Evolutionary conservation across 2,329 filamentous ascomycete species (phyloP).

Genomic region (Trichoderma endophyticum): DNA sequence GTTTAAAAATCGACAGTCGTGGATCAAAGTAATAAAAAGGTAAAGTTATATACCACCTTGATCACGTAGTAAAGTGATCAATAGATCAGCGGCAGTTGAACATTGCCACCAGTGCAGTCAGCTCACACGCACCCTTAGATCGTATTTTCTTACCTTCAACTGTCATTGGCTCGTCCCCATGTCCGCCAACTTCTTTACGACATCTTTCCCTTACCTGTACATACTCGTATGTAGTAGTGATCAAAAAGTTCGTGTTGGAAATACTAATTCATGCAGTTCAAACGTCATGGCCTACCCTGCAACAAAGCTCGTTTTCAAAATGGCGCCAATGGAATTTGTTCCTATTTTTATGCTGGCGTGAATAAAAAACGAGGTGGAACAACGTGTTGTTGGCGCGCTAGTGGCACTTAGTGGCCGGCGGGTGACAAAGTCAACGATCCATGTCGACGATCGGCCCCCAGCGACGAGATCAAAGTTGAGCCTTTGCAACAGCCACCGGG

Average conservation of each 20-base stretch:
- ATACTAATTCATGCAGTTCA: neutral
- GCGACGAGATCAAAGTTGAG: neutral
- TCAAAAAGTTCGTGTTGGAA: neutral
- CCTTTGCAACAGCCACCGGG: neutral
- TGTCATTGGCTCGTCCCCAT: neutral
- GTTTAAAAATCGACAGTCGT: neutral
- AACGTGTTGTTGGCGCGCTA: slow-evolving; percentile 11
- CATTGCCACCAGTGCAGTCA: neutral
- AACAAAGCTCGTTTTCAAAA: slow-evolving; percentile 4
- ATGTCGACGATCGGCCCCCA: slow-evolving; percentile 10
- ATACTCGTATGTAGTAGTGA: neutral
- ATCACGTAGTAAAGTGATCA: neutral
- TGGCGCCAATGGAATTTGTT: neutral
- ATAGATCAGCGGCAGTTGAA: neutral
- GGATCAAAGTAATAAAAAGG: neutral
- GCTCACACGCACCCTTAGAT: neutral
- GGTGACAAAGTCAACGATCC: neutral
- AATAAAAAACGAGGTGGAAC: neutral
- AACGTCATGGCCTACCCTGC: neutral
- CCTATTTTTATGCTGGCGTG: slow-evolving; percentile 9
- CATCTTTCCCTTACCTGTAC: neutral
- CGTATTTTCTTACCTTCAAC: neutral
- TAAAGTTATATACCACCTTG: neutral
- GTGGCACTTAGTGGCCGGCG: neutral
- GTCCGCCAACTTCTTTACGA: neutral